Evolutionary conservation across 345 rosid species (phyloP), one percentile per base, ranked within the genome.

Genomic region (Gossypium mustelinum): DNA sequence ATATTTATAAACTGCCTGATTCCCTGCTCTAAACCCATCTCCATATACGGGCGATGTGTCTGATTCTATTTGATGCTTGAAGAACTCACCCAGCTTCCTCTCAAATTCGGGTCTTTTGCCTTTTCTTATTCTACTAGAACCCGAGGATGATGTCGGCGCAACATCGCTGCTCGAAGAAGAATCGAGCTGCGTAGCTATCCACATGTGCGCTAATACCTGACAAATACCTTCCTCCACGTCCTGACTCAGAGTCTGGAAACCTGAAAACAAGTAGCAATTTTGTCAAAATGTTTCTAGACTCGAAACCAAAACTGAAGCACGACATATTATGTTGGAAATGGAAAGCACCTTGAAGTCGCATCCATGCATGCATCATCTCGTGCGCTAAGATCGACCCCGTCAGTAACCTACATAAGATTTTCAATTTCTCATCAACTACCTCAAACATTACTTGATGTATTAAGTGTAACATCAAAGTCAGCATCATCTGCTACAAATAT

Each of bases 331-430:
- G 45, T 45, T 22, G 57, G 71, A 69, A 50, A 18, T 0, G 51
- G 51, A 68, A 73, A 57, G 56, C 17, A 95, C 99, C 99, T 85
- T 86, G 86, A n/a, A 96, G 97, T 51, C 98, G 90, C 84, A 96
- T 90, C 98, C 98, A 96, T 9, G 97, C 99, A 34, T 96, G 99
- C 99, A 96, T 96, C 97, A 96, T 92, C 78, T 96, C 98, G 57
- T 96, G 99, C 68, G 97, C 99, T 75, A 96, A 84, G 78, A 96
- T 93, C 9, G 99, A 93, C 20, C 98, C 99, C 12, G 98, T 96
- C 79, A 96, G 84, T 82, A 96, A 84, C 81, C 99, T 95, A 89
- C 68, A 55, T 7, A 54, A 79, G 39, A 54, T 51, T 57, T 59
- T 57, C 16, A 52, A 74, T 44, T 22, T n/a, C 11, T 34, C 7